These are phyloP conservation scores for Terana coerulea DNA, from an alignment of 768 basidiomycete species.

Conservation along the genomic window DNA sequence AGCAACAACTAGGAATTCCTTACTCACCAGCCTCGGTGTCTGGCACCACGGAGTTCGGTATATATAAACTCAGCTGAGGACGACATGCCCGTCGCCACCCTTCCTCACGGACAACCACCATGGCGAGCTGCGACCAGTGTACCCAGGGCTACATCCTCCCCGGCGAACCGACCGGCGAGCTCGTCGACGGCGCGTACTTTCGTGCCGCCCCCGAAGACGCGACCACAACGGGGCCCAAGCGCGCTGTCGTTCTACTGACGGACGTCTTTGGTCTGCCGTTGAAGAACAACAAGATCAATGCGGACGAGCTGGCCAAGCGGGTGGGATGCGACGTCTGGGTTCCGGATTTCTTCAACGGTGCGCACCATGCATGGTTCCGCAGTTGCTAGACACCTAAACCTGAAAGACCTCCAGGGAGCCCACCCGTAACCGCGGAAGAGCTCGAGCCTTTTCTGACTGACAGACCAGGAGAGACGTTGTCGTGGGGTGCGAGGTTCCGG, in stretches of 20 bases:
- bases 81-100: not conserved
- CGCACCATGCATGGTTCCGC: constrained; percentile 6
- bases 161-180: constrained; percentile 41
- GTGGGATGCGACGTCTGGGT: constrained; percentile 60
- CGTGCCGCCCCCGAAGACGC: constrained; percentile 26
- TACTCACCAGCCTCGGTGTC: not conserved
- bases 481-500: constrained; percentile 17
- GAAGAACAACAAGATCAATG: constrained; percentile 51
- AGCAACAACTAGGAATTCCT: not conserved
- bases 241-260: constrained; percentile 49
- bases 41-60: no score
- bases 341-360: constrained; percentile 58
- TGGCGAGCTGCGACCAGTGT: constrained; percentile 30
- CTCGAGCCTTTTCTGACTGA: constrained; percentile 29
- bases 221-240: constrained; percentile 16
- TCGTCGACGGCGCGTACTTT: constrained; percentile 44
- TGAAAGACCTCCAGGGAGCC: constrained; percentile 27
- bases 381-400: no score
- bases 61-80: no score
- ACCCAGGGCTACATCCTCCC: constrained; percentile 39
- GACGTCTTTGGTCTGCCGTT: constrained; percentile 55
- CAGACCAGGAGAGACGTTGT: constrained; percentile 23
- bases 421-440: constrained; percentile 22
- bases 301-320: constrained; percentile 46
- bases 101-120: not conserved